These are phyloP conservation scores for Thraustotheca clavata DNA, from an alignment of 352 stramenopile genomes.

Conservation along the genomic window DNA sequence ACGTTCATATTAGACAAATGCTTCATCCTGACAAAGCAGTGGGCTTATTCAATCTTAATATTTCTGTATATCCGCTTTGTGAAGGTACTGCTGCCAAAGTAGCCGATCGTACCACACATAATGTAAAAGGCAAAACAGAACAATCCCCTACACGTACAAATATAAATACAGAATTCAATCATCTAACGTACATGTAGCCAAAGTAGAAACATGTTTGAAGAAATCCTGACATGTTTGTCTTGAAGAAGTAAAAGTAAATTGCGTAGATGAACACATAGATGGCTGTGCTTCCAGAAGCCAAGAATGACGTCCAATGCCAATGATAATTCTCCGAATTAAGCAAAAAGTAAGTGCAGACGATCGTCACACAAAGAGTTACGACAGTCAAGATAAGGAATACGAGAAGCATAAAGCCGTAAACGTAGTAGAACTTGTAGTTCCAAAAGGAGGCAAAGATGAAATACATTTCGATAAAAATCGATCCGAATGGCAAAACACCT, in stretches of 20 bases:
- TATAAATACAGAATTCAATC: neutral
- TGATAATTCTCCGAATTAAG: slow-evolving; percentile 99
- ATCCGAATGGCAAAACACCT: slow-evolving; percentile 97
- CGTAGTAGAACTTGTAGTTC: slow-evolving; percentile 99
- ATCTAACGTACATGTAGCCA: slow-evolving; percentile 91
- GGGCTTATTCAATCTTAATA: slow-evolving; percentile 91
- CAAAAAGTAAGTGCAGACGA: slow-evolving; percentile 98
- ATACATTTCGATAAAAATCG: slow-evolving; percentile 99
- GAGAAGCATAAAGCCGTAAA: slow-evolving; percentile 99
- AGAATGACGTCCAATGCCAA: slow-evolving; percentile 98
- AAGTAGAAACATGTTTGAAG: slow-evolving; percentile 99
- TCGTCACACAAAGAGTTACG: slow-evolving; percentile 97
- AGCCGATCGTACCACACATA: slow-evolving; percentile 89
- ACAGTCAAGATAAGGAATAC: slow-evolving; percentile 97
- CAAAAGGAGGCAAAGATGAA: slow-evolving; percentile 99
- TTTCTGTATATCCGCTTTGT: slow-evolving; percentile 93
- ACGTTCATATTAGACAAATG: too few species aligned
- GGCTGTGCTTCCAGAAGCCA: slow-evolving; percentile 88
- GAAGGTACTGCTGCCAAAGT: slow-evolving; percentile 88
- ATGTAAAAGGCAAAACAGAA: slow-evolving; percentile 91
- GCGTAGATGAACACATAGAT: slow-evolving; percentile 98
- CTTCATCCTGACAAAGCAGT: too few species aligned
- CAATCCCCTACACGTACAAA: slow-evolving; percentile 47
- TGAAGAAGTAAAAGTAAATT: slow-evolving; percentile 99
- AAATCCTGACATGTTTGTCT: slow-evolving; percentile 99